These are phyloP conservation scores for Tylopilus sp. DNA, from an alignment of 768 basidiomycete genomes.

Conservation along the genomic window DNA sequence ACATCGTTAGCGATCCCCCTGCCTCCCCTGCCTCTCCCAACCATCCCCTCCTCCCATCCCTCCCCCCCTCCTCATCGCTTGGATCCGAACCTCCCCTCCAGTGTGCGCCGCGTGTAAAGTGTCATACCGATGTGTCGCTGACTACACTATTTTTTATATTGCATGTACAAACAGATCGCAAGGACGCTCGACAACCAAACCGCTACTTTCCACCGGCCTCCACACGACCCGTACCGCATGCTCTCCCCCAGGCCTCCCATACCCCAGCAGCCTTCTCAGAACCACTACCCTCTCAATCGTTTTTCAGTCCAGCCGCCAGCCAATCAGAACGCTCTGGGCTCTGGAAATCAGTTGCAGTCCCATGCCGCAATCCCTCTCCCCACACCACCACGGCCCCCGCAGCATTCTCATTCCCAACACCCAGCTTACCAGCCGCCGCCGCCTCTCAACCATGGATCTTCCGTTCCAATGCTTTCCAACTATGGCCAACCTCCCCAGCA, in stretches of 20 bases:
- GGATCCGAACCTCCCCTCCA: conserved; percentile 57
- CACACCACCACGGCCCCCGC: conserved; percentile 19
- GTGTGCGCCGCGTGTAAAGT: conserved; percentile 43
- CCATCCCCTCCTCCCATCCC: conserved; percentile 55
- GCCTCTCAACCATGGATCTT: conserved; percentile 23
- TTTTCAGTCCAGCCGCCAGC: conserved; percentile 23
- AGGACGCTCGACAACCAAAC: conserved; percentile 53
- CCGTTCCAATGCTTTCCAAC: conserved; percentile 17
- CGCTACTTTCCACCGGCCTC: conserved; percentile 23
- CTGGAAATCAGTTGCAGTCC: conserved; percentile 2
- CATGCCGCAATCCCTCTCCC: conserved; percentile 21
- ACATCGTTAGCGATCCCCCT: too few relatives aligned
- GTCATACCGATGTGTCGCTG: conserved; percentile 10
- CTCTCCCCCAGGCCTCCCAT: conserved; percentile 28
- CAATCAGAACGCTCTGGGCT: conserved; percentile 25
- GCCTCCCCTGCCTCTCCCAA: too few relatives aligned
- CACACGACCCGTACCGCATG: conserved; percentile 17
- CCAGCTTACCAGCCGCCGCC: conserved; percentile 20
- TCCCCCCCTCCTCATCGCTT: conserved; percentile 66
- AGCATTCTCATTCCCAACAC: conserved; percentile 14
- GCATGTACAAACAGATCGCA: conserved; percentile 53
- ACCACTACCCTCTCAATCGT: conserved; percentile 15
- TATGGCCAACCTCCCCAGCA: conserved; percentile 25
- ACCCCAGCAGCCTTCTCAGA: conserved; percentile 15
- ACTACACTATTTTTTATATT: conserved; percentile 22